Conservation (phyloP, 768 basidiomycete genomes). For the Serendipita vermifera region DNA sequence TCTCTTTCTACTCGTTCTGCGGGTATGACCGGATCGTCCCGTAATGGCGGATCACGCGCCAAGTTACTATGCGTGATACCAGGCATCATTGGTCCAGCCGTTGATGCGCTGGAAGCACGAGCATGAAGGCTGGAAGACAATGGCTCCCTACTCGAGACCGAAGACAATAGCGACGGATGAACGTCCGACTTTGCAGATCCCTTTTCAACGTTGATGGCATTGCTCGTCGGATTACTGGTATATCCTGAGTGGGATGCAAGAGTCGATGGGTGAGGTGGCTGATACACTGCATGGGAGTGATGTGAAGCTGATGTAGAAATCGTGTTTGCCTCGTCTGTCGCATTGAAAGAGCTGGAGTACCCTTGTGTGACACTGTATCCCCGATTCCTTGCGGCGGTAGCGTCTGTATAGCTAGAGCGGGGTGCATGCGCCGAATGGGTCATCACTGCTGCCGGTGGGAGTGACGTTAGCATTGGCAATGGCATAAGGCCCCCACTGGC, state of each 20-base stretch:
- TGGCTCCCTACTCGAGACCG: not conserved
- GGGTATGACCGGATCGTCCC: not conserved
- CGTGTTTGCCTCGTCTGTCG: too few species aligned
- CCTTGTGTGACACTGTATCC: too few species aligned
- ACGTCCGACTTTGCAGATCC: not conserved
- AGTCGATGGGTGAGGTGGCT: not conserved
- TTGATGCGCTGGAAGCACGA: not conserved
- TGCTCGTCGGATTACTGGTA: not conserved
- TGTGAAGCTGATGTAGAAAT: too few species aligned
- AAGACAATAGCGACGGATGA: constrained; percentile 3
- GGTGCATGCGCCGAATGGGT: not conserved
- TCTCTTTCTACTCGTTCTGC: not conserved
- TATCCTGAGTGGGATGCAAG: not conserved
- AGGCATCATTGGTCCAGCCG: not conserved
- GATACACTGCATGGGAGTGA: not conserved
- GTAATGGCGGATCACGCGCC: constrained; percentile 2
- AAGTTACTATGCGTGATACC: not conserved
- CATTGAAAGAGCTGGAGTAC: too few species aligned
- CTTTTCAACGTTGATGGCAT: not conserved
- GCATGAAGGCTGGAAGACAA: not conserved
- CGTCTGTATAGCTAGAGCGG: not conserved
- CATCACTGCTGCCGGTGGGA: not conserved
- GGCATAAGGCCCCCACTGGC: not conserved
- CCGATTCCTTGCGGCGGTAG: too few species aligned
- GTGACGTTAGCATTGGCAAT: not conserved